A percentile compares a stretch with the other conserved stretches of the same genome.
Evolutionary conservation across 192 early-diverging fungal species (phyloP).

Genomic region (Dimargaris xerosporica): DNA sequence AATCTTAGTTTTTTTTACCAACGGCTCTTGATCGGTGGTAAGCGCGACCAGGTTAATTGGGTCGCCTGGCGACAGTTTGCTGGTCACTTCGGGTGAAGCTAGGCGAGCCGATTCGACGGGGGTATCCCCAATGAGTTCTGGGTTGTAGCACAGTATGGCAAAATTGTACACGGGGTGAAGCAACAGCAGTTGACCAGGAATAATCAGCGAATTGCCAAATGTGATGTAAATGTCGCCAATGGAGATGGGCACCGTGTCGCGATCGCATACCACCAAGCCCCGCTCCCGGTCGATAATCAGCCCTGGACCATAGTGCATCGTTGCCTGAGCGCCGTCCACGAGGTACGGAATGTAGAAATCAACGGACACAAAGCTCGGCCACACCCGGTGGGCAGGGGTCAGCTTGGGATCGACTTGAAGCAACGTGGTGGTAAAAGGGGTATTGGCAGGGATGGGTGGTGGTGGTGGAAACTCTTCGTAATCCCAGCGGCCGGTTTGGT

Average conservation of each 20-base stretch:
- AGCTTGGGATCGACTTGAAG: slow-evolving; percentile 55
- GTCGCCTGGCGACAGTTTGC: slow-evolving; percentile 23
- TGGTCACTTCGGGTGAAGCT: neutral
- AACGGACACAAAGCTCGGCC: slow-evolving; percentile 70
- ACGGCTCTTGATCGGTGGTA: slow-evolving; percentile 29
- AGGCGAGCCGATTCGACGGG: slow-evolving; percentile 43
- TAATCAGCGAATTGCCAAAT: slow-evolving; percentile 74
- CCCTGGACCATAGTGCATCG: slow-evolving; percentile 56
- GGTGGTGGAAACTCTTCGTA: slow-evolving; percentile 53
- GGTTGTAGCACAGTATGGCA: slow-evolving; percentile 70
- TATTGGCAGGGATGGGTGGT: slow-evolving; percentile 27
- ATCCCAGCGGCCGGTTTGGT: slow-evolving; percentile 64
- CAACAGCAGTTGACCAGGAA: slow-evolving; percentile 69
- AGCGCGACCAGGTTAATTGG: slow-evolving; percentile 32
- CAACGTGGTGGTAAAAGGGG: slow-evolving; percentile 55
- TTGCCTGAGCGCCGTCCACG: slow-evolving; percentile 58
- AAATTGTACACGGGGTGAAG: slow-evolving; percentile 84
- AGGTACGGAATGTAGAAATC: slow-evolving; percentile 71
- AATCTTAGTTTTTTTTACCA: slow-evolving; percentile 38
- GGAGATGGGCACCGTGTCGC: slow-evolving; percentile 64
- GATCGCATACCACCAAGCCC: slow-evolving; percentile 69
- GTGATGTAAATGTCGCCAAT: slow-evolving; percentile 70
- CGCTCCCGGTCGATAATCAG: slow-evolving; percentile 59
- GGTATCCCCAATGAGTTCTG: slow-evolving; percentile 53
- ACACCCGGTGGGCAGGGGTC: slow-evolving; percentile 49